A percentile compares a stretch with the other conserved stretches of the same genome.
These are phyloP conservation scores for Aspergillus fructus DNA, from an alignment of 2,329 filamentous ascomycete species.

Conservation along the genomic window DNA sequence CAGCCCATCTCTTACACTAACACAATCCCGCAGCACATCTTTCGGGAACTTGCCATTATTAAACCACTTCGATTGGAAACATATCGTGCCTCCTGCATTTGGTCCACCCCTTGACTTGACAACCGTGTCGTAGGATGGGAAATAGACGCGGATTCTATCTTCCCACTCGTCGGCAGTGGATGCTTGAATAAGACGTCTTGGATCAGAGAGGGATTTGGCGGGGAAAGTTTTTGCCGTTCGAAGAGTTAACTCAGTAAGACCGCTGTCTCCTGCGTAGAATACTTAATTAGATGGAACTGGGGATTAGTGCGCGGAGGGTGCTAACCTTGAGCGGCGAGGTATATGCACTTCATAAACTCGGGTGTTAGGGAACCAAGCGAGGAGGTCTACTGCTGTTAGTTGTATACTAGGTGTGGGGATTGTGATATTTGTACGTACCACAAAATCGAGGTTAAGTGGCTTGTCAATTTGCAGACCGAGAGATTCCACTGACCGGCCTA, in stretches of 20 bases:
- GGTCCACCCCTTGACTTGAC: conserved; percentile 62
- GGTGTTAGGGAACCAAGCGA: conserved; percentile 76
- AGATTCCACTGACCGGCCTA: conserved; percentile 64
- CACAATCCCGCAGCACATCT: conserved; percentile 70
- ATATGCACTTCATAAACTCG: conserved; percentile 62
- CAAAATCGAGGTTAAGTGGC: conserved; percentile 68
- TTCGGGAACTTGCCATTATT: conserved; percentile 67
- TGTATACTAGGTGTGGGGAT: neutral
- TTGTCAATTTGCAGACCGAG: conserved; percentile 60
- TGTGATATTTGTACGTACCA: conserved; percentile 49
- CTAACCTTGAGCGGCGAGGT: conserved; percentile 58
- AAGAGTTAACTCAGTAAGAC: conserved; percentile 43
- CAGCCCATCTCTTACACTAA: conserved; percentile 67
- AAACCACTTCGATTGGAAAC: conserved; percentile 73
- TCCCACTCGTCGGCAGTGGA: conserved; percentile 39
- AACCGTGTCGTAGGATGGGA: conserved; percentile 73
- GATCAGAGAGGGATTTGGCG: conserved; percentile 36
- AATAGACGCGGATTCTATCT: conserved; percentile 71
- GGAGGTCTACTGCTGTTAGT: conserved; percentile 57
- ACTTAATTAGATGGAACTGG: neutral
- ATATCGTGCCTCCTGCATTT: conserved; percentile 76
- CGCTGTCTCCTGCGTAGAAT: conserved; percentile 44
- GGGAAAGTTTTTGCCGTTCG: conserved; percentile 32
- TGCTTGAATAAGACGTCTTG: conserved; percentile 42
- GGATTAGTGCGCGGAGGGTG: neutral